Conservation (phyloP, 1,284 basidiomycete genomes). For the Leccinum variabile region DNA sequence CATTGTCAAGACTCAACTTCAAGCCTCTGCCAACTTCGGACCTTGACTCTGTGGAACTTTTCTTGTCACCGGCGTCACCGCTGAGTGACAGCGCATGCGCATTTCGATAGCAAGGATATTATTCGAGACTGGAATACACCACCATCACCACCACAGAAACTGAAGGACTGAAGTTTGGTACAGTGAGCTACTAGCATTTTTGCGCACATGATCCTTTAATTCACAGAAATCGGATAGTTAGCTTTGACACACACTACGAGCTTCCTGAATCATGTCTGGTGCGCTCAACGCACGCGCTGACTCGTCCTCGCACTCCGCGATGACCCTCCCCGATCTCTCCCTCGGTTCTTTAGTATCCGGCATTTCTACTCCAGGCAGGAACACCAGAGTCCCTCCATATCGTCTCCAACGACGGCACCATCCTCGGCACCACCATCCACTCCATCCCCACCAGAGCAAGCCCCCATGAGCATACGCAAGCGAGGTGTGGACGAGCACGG, state of each 20-base stretch:
- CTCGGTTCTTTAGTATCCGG: slow-evolving; percentile 56
- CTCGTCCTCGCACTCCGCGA: slow-evolving; percentile 42
- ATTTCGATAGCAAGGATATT: background rate
- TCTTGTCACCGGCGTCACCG: too few relatives aligned
- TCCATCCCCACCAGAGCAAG: slow-evolving; percentile 45
- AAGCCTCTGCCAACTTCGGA: background rate
- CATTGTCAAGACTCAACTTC: background rate
- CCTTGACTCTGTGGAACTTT: background rate
- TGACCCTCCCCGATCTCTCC: slow-evolving; percentile 60
- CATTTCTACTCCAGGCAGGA: slow-evolving; percentile 56
- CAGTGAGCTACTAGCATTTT: background rate
- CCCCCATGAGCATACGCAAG: slow-evolving; percentile 18
- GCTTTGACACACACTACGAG: background rate
- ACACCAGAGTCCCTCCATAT: slow-evolving; percentile 52
- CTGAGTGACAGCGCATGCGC: background rate
- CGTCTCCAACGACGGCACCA: slow-evolving; percentile 52
- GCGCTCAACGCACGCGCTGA: slow-evolving; percentile 28
- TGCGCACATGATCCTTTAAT: background rate
- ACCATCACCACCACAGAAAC: background rate
- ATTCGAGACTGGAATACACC: background rate
- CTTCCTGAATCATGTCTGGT: slow-evolving; percentile 17
- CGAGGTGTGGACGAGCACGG: slow-evolving; percentile 25
- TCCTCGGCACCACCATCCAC: slow-evolving; percentile 55
- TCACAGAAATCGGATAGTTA: background rate
- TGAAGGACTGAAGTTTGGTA: background rate